Percentiles rank a stretch among this genome's conserved stretches.
phyloP scores from a whole-genome alignment of 495 filamentous ascomycete species.

The Podospora comata region DNA sequence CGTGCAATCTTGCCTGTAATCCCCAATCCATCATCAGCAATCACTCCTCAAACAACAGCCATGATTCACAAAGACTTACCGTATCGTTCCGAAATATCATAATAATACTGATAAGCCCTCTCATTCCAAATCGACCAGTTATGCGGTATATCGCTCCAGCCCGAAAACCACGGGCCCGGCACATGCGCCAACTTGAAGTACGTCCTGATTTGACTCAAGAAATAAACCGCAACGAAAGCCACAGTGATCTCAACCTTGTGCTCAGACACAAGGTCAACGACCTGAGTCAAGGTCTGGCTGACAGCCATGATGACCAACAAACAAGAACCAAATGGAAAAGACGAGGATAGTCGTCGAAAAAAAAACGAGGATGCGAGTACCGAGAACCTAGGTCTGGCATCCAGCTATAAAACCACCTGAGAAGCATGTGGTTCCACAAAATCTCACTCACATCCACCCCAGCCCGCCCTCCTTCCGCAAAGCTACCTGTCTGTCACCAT shows the following conservation, averaged over 20 bases:
- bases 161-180: slow-evolving; percentile 32
- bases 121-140: slow-evolving; percentile 14
- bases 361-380: neutral
- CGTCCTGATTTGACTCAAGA: neutral
- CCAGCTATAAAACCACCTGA: neutral
- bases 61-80: slow-evolving; percentile 2
- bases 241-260: slow-evolving; percentile 6
- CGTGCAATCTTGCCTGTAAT: slow-evolving; percentile 32
- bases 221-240: slow-evolving; percentile 1
- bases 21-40: neutral
- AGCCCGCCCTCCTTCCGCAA: neutral
- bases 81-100: slow-evolving; percentile 26
- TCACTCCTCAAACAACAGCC: neutral
- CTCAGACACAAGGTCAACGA: neutral
- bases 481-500: neutral
- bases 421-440: neutral
- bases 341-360: neutral
- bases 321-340: neutral
- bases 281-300: neutral
- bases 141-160: slow-evolving; percentile 25
- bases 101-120: slow-evolving; percentile 20
- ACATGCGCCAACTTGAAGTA: slow-evolving; percentile 19
- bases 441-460: neutral
- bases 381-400: neutral
- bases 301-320: neutral